Percentiles rank a stretch among this genome's conserved stretches.
phyloP scores from a whole-genome alignment of 2,329 filamentous ascomycete genomes.

The Ustilaginoidea virens region DNA sequence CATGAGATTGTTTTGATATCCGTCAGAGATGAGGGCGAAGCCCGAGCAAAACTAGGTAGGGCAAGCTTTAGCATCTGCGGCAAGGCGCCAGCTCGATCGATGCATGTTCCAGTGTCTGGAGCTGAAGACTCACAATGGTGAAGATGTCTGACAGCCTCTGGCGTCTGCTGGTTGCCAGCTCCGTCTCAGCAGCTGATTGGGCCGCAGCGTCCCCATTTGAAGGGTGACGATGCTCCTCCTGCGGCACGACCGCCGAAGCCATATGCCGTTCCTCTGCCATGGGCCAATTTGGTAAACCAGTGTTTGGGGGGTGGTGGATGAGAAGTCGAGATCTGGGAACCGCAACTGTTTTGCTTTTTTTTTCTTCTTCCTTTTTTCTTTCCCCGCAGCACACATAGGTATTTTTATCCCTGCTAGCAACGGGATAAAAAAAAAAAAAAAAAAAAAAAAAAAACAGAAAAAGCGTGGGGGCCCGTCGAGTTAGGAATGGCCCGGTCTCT shows the following conservation, averaged over 20 bases:
- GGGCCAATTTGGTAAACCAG: too few species aligned
- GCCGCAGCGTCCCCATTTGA: constrained; percentile 1
- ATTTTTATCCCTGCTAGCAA: neutral
- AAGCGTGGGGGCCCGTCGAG: neutral
- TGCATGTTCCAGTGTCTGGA: too few species aligned
- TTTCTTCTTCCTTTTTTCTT: neutral
- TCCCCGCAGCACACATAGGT: neutral
- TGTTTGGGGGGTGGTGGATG: too few species aligned
- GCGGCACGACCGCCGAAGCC: neutral
- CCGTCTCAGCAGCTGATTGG: neutral
- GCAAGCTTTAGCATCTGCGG: neutral
- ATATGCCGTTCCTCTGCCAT: too few species aligned
- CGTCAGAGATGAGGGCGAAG: constrained; percentile 19
- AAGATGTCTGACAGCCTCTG: constrained; percentile 12
- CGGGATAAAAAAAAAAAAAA: neutral
- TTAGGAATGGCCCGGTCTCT: neutral
- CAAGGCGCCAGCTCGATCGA: too few species aligned
- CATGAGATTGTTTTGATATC: constrained; percentile 23
- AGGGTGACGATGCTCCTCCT: constrained; percentile 1
- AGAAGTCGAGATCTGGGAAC: too few species aligned
- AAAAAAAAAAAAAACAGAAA: neutral
- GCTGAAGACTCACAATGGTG: constrained; percentile 12
- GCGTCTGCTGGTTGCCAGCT: constrained; percentile 2
- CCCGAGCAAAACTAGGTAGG: constrained; percentile 12
- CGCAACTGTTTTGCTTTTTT: too few species aligned